Conservation (phyloP, 2,329 filamentous ascomycete genomes). For the Trichoderma sp. region DNA sequence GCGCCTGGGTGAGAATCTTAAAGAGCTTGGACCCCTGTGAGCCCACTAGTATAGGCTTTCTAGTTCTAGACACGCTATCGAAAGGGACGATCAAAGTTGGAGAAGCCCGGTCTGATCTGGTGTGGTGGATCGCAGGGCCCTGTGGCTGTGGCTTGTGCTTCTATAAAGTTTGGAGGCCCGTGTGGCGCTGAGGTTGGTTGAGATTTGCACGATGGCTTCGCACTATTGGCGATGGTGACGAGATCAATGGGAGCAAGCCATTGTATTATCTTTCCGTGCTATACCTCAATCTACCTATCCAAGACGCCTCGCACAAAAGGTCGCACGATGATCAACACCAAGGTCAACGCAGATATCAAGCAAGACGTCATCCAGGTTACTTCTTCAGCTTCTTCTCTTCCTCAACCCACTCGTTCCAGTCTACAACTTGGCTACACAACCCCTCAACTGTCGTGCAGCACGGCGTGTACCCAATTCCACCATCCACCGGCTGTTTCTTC, state of each 20-base stretch:
- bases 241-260: not conserved
- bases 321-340: not conserved
- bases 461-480: constrained; percentile 48
- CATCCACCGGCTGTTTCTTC: constrained; percentile 43
- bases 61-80: not conserved
- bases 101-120: not conserved
- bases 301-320: not conserved
- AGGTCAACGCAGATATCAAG: not conserved
- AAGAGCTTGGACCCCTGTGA: not conserved
- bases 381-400: not conserved
- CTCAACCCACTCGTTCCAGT: constrained; percentile 44
- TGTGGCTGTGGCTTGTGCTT: not conserved
- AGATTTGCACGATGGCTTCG: not conserved
- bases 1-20: not conserved
- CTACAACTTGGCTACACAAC: constrained; percentile 45
- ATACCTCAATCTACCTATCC: not conserved
- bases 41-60: not conserved
- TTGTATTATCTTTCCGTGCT: not conserved
- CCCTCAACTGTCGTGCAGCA: constrained; percentile 48
- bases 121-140: no score
- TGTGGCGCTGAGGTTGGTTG: not conserved
- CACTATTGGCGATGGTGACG: not conserved
- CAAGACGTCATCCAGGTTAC: not conserved
- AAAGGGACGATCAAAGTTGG: not conserved
- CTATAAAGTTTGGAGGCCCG: not conserved